Evolutionary conservation across 108 stramenopile genomes (phyloP).

Genomic region (Bacterosira constricta): DNA sequence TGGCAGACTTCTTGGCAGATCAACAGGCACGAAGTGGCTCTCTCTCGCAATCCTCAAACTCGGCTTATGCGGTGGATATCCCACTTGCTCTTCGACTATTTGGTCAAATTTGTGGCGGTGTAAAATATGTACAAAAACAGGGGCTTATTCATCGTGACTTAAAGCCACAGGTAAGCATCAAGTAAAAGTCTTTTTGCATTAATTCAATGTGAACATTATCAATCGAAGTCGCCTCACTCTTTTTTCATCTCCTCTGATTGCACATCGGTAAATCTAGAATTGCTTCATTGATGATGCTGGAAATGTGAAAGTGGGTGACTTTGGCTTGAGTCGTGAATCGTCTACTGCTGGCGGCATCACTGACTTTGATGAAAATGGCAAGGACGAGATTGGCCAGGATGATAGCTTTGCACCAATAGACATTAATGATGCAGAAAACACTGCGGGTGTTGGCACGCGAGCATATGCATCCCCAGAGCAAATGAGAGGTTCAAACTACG

Average conservation of each 20-base stretch:
- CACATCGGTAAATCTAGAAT: conserved; percentile 35
- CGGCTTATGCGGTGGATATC: conserved; percentile 60
- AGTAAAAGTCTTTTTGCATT: not conserved
- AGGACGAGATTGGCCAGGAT: conserved; percentile 5
- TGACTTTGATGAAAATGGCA: conserved; percentile 17
- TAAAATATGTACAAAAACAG: conserved; percentile 82
- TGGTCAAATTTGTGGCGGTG: conserved; percentile 73
- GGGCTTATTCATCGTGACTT: conserved; percentile 92
- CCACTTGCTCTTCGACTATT: conserved; percentile 81
- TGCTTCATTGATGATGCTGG: conserved; percentile 85
- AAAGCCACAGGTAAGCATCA: conserved; percentile 61
- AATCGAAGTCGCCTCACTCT: conserved; percentile 26
- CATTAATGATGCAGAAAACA: conserved; percentile 58
- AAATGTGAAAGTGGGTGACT: conserved; percentile 87
- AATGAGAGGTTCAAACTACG: conserved; percentile 90
- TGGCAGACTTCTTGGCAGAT: conserved; percentile 79
- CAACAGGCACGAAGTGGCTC: conserved; percentile 63
- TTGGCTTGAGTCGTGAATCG: conserved; percentile 81
- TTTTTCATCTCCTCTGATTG: not conserved
- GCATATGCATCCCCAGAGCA: conserved; percentile 95
- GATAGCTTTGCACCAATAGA: not conserved
- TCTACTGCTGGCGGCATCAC: conserved; percentile 32
- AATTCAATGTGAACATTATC: not conserved
- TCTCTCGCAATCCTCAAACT: conserved; percentile 1
- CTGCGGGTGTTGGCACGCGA: conserved; percentile 92